phyloP scores from a whole-genome alignment of 1,139 yeast species.

The Blastobotrys arbuscula region DNA sequence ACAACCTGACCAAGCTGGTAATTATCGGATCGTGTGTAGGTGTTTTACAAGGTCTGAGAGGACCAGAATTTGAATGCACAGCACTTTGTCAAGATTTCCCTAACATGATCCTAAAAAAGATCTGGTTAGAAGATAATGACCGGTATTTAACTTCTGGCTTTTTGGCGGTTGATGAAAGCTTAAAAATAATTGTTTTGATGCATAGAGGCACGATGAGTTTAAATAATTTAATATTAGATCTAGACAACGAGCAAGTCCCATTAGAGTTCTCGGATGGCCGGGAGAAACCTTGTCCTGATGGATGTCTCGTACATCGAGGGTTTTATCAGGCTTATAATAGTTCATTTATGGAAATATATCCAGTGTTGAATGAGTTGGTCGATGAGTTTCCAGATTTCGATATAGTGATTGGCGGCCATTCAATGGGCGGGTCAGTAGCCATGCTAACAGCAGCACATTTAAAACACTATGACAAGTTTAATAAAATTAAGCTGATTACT shows the following conservation, averaged over 20 bases:
- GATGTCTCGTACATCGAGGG: constrained; percentile 8
- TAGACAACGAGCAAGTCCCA: neutral
- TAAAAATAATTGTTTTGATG: constrained; percentile 5
- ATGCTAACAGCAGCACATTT: constrained; percentile 9
- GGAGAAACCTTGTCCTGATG: neutral
- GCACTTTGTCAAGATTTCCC: constrained; percentile 7
- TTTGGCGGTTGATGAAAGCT: constrained; percentile 5
- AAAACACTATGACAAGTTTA: neutral
- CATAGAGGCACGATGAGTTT: constrained; percentile 11
- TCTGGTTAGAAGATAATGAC: constrained; percentile 9
- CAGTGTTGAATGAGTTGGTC: neutral
- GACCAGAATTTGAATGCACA: constrained; percentile 11
- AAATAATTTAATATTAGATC: constrained; percentile 4
- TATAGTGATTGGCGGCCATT: constrained; percentile 7
- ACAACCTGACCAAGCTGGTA: constrained; percentile 7
- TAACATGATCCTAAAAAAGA: constrained; percentile 2
- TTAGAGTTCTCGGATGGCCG: neutral
- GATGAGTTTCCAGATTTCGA: constrained; percentile 1
- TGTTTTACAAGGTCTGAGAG: constrained; percentile 5
- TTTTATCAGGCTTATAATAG: constrained; percentile 6
- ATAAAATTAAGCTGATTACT: neutral
- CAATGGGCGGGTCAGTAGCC: constrained; percentile 12
- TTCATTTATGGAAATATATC: neutral
- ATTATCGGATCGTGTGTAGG: constrained; percentile 10
- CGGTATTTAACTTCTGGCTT: constrained; percentile 7